Conservation (phyloP, 2,329 filamentous ascomycete genomes). For the Fonsecaea pedrosoi region DNA sequence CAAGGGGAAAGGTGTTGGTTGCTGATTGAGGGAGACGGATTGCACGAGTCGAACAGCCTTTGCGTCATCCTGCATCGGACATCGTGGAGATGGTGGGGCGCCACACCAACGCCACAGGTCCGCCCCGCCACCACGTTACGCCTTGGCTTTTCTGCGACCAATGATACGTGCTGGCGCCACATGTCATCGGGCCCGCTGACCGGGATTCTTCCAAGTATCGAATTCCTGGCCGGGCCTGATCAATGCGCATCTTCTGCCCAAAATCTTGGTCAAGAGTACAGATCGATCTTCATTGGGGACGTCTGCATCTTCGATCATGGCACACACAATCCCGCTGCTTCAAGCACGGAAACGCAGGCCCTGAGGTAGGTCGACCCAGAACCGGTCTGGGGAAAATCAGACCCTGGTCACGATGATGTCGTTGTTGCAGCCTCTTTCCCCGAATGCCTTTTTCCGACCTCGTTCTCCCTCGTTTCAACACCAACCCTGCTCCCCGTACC, state of each 20-base stretch:
- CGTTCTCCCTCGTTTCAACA: slow-evolving; percentile 4
- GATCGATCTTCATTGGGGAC: slow-evolving; percentile 9
- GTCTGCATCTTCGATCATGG: slow-evolving; percentile 7
- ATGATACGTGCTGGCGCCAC: not conserved
- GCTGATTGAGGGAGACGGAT: not conserved
- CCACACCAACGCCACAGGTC: not conserved
- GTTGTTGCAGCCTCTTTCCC: slow-evolving; percentile 24
- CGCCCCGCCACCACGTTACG: not conserved
- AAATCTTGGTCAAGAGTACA: slow-evolving; percentile 21
- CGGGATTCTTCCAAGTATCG: slow-evolving; percentile 36
- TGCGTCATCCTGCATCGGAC: not conserved
- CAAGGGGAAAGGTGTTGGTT: not conserved
- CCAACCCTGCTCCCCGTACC: slow-evolving; percentile 10
- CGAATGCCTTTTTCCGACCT: slow-evolving; percentile 23
- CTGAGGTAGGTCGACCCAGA: not conserved
- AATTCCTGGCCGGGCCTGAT: not conserved
- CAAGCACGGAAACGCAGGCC: slow-evolving; percentile 1
- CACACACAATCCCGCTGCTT: slow-evolving; percentile 29
- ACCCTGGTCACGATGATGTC: slow-evolving; percentile 35
- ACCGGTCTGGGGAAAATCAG: slow-evolving; percentile 13
- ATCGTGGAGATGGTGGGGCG: not conserved
- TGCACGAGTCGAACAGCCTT: not conserved
- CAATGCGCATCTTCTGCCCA: slow-evolving; percentile 1
- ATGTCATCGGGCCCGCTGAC: slow-evolving; percentile 19
- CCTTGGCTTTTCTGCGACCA: not conserved